Evolutionary conservation across 2,329 filamentous ascomycete species (phyloP), one percentile per base, ranked within the genome.

Genomic region (Didymella pomorum): DNA sequence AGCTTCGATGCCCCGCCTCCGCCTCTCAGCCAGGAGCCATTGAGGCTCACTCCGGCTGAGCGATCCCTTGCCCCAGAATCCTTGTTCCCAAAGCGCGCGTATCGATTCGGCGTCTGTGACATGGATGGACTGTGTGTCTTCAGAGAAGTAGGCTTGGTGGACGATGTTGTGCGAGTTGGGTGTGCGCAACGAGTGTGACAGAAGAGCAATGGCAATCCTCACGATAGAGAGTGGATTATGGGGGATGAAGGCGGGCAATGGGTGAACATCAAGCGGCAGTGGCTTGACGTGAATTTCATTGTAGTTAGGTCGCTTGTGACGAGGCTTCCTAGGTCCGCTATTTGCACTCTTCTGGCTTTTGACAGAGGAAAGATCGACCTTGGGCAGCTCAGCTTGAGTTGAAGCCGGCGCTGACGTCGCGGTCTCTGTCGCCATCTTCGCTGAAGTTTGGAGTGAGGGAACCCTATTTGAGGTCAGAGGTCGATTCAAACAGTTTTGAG

Each of bases 11-110:
- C 90, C 90, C 58, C 84, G 84, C 49, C 89, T 85, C 26, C 89
- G 87, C 76, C 91, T 89, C 77, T 97, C 92, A 62, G 90, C 84
- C 64, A 91, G 90, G 49, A 97, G 78, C 95, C 95, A 99, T 67
- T 88, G 95, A 3, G 94, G 94, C 76, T 99, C 94, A 81, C 93
- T 97, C 69, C 96, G 87, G 80, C 93, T 97, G 58, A 98, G 81
- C 68, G 83, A 94, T 43, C 95, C 95, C 77, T 97, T 97, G 46
- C 96, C 96, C 77, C 94, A 99, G 79, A 99, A 99, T 5, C 95
- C 95, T 80, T 96, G 92, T 77, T 97, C 91, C 95, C 96, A 99
- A 23, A 99, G 79, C 1, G 89, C 92, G 53, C 90, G 84, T 62
- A 96, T 89, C 3, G 92, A 89, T 54, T 83, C 82, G 25, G 87